These are phyloP conservation scores for Acidomyces sp. DNA, from an alignment of 495 filamentous ascomycete species.

Conservation along the genomic window DNA sequence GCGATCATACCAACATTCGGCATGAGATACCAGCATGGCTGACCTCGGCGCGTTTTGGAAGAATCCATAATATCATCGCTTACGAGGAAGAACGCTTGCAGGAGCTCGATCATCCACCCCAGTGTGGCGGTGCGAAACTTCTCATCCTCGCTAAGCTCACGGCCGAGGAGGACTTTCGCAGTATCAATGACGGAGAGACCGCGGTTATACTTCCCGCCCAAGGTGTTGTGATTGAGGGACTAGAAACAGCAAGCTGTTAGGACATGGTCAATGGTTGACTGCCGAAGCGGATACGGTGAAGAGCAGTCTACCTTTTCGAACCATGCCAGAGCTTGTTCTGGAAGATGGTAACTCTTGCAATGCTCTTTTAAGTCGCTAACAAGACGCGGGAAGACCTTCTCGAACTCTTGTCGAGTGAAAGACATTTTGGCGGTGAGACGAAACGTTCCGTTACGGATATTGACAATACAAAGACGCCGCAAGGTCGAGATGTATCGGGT, in stretches of 20 bases:
- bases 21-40: conserved; percentile 89
- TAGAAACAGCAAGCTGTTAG: conserved; percentile 5
- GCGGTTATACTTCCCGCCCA: conserved; percentile 96
- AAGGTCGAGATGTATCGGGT: too few species aligned
- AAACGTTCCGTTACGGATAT: too few species aligned
- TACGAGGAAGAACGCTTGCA: conserved; percentile 97
- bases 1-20: conserved; percentile 81
- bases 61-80: conserved; percentile 97
- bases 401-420: conserved; percentile 71
- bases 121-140: conserved; percentile 73
- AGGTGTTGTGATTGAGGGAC: conserved; percentile 60
- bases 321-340: conserved; percentile 74
- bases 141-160: conserved; percentile 60
- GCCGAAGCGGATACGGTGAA: background rate
- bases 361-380: conserved; percentile 63
- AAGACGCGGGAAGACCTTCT: conserved; percentile 70
- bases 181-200: conserved; percentile 97
- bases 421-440: conserved; percentile 22
- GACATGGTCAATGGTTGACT: background rate
- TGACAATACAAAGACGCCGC: too few species aligned
- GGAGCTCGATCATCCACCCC: conserved; percentile 93
- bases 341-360: conserved; percentile 66
- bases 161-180: conserved; percentile 59
- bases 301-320: conserved; percentile 53
- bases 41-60: conserved; percentile 81